Conservation (phyloP, 257 asterid genomes). For the Sherardia arvensis region DNA sequence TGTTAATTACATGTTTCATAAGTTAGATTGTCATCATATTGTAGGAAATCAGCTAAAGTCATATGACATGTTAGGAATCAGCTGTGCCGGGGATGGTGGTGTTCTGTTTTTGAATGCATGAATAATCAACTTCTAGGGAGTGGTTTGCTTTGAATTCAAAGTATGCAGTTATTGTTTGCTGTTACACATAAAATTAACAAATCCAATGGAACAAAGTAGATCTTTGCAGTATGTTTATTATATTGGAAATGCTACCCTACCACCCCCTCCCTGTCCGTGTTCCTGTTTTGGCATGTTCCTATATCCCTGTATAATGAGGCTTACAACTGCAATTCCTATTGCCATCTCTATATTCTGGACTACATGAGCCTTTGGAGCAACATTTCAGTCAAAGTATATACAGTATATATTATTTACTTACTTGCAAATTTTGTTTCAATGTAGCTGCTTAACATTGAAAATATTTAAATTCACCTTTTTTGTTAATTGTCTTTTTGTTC, state of each 20-base stretch:
- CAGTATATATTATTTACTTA: neutral
- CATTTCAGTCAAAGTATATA: neutral
- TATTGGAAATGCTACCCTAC: neutral
- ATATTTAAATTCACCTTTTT: too few relatives aligned
- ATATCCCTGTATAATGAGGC: neutral
- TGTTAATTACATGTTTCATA: neutral
- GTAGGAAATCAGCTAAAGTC: too few relatives aligned
- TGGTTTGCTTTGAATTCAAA: neutral
- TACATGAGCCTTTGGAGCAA: neutral
- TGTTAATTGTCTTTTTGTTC: conserved; percentile 5
- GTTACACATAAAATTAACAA: neutral
- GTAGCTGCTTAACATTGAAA: neutral
- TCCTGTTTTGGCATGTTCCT: neutral
- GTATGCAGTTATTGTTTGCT: neutral
- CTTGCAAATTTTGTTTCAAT: neutral
- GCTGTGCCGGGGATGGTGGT: neutral
- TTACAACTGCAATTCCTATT: neutral
- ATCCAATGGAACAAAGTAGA: neutral
- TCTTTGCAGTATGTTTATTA: neutral
- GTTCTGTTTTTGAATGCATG: neutral
- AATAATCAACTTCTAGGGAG: neutral
- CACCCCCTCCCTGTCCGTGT: neutral
- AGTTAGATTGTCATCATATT: neutral
- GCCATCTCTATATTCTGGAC: neutral
- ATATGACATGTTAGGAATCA: too few relatives aligned